These are phyloP conservation scores for Sutorius eximius DNA, from an alignment of 1,284 basidiomycete genomes.

Conservation along the genomic window DNA sequence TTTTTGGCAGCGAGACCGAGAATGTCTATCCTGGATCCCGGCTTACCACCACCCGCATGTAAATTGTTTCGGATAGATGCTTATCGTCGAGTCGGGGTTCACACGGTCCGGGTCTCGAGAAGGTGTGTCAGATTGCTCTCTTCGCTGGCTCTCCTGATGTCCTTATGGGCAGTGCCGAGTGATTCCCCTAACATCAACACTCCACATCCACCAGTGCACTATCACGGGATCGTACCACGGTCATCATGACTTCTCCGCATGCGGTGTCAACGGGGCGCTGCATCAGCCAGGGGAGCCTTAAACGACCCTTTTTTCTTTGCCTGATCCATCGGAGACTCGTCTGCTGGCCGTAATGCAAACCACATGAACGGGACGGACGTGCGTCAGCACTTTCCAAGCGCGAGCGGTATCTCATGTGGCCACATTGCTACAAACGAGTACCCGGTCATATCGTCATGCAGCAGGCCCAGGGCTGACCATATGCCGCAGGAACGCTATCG, in stretches of 20 bases:
- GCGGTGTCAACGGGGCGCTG: background rate
- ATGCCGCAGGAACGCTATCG: background rate
- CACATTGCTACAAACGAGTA: background rate
- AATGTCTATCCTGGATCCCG: constrained; percentile 1
- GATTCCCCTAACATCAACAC: background rate
- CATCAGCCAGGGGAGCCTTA: background rate
- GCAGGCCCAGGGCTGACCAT: background rate
- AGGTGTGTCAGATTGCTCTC: background rate
- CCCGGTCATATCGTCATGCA: background rate
- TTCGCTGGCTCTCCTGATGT: background rate
- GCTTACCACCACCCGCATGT: background rate
- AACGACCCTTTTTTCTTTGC: background rate
- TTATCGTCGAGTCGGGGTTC: constrained; percentile 4
- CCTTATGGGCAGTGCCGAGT: constrained; percentile 3
- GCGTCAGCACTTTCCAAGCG: background rate
- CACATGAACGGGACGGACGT: background rate
- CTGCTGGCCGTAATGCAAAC: background rate
- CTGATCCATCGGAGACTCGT: background rate
- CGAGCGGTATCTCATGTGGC: background rate
- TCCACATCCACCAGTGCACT: background rate
- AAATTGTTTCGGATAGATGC: too few relatives aligned
- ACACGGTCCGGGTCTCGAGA: constrained; percentile 1
- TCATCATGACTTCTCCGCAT: background rate
- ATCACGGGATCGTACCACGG: background rate
- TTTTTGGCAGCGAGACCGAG: background rate